A percentile compares a stretch with the other conserved stretches of the same genome.
Evolutionary conservation across 768 basidiomycete genomes (phyloP).

Genomic region (Auricularia sp.): DNA sequence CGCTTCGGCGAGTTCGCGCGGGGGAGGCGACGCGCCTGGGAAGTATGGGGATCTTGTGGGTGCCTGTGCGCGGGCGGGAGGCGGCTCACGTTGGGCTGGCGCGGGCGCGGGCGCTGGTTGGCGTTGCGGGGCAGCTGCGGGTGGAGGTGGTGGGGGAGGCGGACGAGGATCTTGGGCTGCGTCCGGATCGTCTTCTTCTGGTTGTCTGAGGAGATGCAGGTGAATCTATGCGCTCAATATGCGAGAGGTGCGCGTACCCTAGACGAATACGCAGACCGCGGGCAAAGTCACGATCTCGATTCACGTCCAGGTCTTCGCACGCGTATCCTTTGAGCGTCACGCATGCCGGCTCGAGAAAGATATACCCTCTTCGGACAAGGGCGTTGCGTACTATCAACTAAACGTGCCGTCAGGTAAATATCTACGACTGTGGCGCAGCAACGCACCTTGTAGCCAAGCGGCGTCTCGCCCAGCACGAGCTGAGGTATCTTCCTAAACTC

Average conservation of each 20-base stretch:
- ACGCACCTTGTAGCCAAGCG: constrained; percentile 72
- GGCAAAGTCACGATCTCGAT: constrained; percentile 51
- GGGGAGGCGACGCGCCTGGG: not conserved
- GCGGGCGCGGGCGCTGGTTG: not conserved
- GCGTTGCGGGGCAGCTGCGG: not conserved
- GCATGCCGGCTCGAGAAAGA: constrained; percentile 65
- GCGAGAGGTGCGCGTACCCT: constrained; percentile 40
- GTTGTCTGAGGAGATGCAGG: not conserved
- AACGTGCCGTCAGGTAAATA: not conserved
- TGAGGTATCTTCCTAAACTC: constrained; percentile 63
- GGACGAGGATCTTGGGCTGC: not conserved
- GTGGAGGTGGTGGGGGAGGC: constrained; percentile 1
- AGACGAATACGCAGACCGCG: constrained; percentile 51
- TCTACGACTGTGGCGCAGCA: not conserved
- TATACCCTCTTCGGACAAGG: constrained; percentile 56
- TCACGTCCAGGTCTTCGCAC: constrained; percentile 53
- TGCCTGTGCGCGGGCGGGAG: no score
- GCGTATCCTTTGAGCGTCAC: constrained; percentile 50
- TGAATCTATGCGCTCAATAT: not conserved
- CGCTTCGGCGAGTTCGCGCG: no score
- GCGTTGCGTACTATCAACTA: constrained; percentile 67
- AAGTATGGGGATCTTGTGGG: not conserved
- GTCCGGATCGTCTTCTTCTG: constrained; percentile 3
- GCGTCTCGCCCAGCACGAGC: constrained; percentile 63
- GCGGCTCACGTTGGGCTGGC: not conserved